Evolutionary conservation across 2,329 filamentous ascomycete genomes (phyloP), one percentile per base, ranked within the genome.

Genomic region (Microdochium nivale): DNA sequence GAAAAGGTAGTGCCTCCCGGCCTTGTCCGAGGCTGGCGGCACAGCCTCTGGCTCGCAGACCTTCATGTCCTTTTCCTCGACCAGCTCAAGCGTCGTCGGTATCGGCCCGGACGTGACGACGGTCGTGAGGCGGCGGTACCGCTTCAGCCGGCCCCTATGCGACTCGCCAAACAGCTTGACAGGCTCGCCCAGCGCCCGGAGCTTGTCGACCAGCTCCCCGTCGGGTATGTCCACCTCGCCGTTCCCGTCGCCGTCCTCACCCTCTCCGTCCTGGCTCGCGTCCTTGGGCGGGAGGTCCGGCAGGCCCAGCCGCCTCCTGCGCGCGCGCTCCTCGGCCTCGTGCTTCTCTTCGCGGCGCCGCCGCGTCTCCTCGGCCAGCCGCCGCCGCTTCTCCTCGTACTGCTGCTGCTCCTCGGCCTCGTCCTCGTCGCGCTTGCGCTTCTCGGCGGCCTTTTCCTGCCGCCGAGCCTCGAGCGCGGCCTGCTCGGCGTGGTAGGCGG

Each of bases 361-460:
- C 50, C 80, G 78, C 48, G 87, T 89, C 62, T 96, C 89, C 56
- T 95, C 90, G 0, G 90, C 92, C 3, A 99, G 75, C 54, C 79
- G 79, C 54, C 81, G 80, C 51, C 86, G 84, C 75, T 96, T 96
- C 63, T 94, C 89, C 56, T 95, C 88, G 14, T 90, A 81, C 25
- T 76, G 74, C 13, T 76, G 79, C 57, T 81, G 80, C 57, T 86
- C 84, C 24, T 83, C 79, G 2, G 84, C 83, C 52, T 88, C 87
- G 25, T 96, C 91, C 33, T 96, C 91, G 51, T 97, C 92, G 24
- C 83, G 80, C 68, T 95, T 94, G 59, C 92, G 88, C 72, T 97
- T 97, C 60, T 86, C 84, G 1, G 80, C 78, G 1, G 81, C 74
- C 56, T 83, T 84, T 55, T 86, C 81, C 53, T 83, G 75, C 25